These are phyloP conservation scores for Boeremia lycopersici DNA, from an alignment of 2,329 filamentous ascomycete genomes.

Conservation along the genomic window DNA sequence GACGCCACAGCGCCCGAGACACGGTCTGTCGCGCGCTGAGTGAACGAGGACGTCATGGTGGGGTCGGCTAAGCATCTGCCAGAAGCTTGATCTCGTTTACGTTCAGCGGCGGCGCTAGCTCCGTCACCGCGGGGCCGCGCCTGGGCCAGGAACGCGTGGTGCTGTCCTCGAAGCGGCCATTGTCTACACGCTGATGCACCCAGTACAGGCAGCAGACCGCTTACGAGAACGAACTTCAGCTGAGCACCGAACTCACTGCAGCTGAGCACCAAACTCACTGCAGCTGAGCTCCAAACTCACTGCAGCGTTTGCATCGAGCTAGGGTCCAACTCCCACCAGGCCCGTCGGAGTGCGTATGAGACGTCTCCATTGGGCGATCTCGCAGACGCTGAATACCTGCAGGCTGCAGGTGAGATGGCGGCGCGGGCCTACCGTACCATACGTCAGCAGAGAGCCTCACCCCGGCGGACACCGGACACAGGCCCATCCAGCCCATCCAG, in stretches of 20 bases:
- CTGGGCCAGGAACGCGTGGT: conserved; percentile 1
- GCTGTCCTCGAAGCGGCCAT: neutral
- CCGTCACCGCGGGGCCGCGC: conserved; percentile 1
- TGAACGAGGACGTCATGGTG: conserved; percentile 20
- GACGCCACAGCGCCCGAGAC: neutral
- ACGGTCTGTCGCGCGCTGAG: conserved; percentile 10
- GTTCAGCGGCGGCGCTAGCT: neutral
- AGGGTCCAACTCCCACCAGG: too few relatives aligned
- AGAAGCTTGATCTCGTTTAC: conserved; percentile 26
- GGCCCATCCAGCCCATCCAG: neutral
- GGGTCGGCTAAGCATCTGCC: conserved; percentile 25
- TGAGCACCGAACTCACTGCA: neutral
- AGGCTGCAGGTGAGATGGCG: conserved; percentile 18
- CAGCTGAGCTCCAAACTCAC: neutral
- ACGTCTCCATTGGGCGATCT: conserved; percentile 12
- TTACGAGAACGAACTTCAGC: neutral
- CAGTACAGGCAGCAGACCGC: too few relatives aligned
- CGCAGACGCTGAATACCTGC: conserved; percentile 2
- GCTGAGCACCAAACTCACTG: neutral
- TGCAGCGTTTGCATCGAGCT: too few relatives aligned
- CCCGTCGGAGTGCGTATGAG: neutral
- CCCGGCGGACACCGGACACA: too few relatives aligned
- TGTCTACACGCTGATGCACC: neutral
- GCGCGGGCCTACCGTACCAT: conserved; percentile 13
- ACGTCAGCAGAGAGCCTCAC: conserved; percentile 5